Conservation (phyloP, 805 yeast species). For the Ogataea minuta region DNA sequence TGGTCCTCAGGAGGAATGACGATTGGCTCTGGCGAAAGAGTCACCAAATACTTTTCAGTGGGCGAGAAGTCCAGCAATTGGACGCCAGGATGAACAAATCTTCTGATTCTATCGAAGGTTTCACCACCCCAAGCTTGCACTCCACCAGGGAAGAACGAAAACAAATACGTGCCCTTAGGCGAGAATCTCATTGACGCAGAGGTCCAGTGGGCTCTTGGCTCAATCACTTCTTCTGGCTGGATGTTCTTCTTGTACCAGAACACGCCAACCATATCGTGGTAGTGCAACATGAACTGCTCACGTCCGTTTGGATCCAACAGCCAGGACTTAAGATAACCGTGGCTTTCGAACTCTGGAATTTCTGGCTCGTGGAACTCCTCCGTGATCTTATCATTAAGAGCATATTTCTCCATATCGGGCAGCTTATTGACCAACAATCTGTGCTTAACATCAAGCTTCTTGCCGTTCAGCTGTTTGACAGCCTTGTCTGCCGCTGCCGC, state of each 20-base stretch:
- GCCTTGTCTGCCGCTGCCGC: conserved; percentile 72
- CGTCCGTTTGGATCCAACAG: conserved; percentile 83
- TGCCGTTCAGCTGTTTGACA: conserved; percentile 76
- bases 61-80: conserved; percentile 91
- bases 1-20: conserved; percentile 61
- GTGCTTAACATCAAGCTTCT: conserved; percentile 92
- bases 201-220: conserved; percentile 83
- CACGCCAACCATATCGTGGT: conserved; percentile 76
- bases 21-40: conserved; percentile 86
- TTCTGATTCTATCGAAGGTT: conserved; percentile 65
- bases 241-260: conserved; percentile 77
- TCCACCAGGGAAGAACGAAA: conserved; percentile 91
- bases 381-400: conserved; percentile 57
- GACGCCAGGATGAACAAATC: conserved; percentile 86
- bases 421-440: conserved; percentile 80
- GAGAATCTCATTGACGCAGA: conserved; percentile 86
- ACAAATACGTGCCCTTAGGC: conserved; percentile 86
- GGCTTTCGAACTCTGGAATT: conserved; percentile 66
- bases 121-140: conserved; percentile 95
- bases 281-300: conserved; percentile 84
- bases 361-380: conserved; percentile 69
- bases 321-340: conserved; percentile 88
- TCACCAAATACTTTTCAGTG: conserved; percentile 82
- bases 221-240: conserved; percentile 72
- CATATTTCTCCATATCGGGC: conserved; percentile 78